Conservation (phyloP, 179 eudicot genomes). For the Beta corolliflora region DNA sequence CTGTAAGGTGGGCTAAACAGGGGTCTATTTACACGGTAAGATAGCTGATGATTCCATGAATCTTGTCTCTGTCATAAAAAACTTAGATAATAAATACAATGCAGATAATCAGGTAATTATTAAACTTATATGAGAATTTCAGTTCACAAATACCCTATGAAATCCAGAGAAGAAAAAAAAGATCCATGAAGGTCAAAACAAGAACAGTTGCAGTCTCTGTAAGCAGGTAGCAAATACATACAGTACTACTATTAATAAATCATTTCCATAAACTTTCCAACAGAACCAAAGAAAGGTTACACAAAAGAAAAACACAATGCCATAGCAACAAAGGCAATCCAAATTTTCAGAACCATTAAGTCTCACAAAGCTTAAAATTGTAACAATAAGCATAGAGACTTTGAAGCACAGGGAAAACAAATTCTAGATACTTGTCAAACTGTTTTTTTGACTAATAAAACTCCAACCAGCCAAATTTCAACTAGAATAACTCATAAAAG, state of each 20-base stretch:
- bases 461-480: not conserved
- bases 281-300: not conserved
- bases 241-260: not conserved
- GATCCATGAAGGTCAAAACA: not conserved
- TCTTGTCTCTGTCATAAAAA: constrained; percentile 48
- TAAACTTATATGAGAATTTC: not conserved
- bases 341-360: not conserved
- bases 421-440: not conserved
- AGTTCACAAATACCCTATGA: not conserved
- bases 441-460: not conserved
- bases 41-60: constrained; percentile 47
- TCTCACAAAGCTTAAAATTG: not conserved
- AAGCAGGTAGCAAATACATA: not conserved
- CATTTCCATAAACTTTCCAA: not conserved
- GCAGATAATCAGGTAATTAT: not conserved
- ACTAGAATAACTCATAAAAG: not conserved
- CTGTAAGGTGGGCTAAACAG: constrained; percentile 40
- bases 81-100: constrained; percentile 5
- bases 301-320: not conserved
- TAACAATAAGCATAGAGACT: not conserved
- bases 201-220: too few relatives aligned
- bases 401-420: not conserved
- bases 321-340: not conserved
- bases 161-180: not conserved
- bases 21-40: constrained; percentile 44